These are phyloP conservation scores for Russula ochroleuca DNA, from an alignment of 768 basidiomycete genomes.

Conservation along the genomic window DNA sequence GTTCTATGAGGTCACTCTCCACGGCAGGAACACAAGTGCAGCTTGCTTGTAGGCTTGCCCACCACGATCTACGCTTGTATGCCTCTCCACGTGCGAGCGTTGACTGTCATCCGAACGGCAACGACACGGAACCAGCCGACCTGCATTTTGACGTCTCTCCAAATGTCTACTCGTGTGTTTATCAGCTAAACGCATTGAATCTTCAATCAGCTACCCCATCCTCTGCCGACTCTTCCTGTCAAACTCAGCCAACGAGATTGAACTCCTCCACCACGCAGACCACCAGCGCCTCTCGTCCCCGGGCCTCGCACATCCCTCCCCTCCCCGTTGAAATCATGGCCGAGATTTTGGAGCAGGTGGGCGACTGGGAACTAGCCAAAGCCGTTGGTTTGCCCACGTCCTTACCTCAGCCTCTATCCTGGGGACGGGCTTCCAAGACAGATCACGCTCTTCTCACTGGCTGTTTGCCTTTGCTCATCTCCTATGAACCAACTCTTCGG, in stretches of 20 bases:
- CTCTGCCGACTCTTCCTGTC: not conserved
- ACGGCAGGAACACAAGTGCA: conserved; percentile 57
- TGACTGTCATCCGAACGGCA: conserved; percentile 13
- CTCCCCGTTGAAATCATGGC: conserved; percentile 74
- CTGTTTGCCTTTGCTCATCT: conserved; percentile 54
- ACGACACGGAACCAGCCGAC: conserved; percentile 5
- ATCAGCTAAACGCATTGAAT: not conserved
- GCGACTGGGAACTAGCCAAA: conserved; percentile 80
- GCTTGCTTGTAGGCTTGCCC: conserved; percentile 65
- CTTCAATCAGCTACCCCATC: not conserved
- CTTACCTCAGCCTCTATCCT: conserved; percentile 59
- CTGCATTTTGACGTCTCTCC: not conserved
- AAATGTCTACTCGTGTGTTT: not conserved
- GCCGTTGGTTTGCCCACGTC: conserved; percentile 73
- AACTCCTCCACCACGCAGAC: conserved; percentile 17
- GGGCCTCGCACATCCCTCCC: conserved; percentile 39
- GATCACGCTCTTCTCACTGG: conserved; percentile 73
- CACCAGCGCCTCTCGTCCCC: conserved; percentile 27
- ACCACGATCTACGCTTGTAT: conserved; percentile 72
- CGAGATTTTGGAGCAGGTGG: conserved; percentile 71
- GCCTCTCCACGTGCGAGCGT: conserved; percentile 45
- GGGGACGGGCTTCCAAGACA: conserved; percentile 63
- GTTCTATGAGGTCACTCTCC: conserved; percentile 67
- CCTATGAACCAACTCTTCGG: conserved; percentile 49
- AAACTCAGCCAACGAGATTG: not conserved